phyloP scores from a whole-genome alignment of 352 stramenopile species.

The Poterioochromonas sp. region DNA sequence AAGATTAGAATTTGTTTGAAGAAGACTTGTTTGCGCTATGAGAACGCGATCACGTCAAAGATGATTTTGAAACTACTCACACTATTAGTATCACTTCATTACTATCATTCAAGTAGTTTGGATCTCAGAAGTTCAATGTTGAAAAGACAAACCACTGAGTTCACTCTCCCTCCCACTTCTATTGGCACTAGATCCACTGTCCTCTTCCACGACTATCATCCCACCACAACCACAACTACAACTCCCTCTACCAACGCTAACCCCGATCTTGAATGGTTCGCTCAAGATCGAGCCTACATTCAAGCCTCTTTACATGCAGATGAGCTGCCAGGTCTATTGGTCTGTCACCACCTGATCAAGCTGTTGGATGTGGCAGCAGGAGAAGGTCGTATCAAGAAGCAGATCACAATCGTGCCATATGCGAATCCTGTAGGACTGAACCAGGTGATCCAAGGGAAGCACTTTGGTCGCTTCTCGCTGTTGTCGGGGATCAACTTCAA shows the following conservation, averaged over 20 bases:
- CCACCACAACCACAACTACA: not conserved
- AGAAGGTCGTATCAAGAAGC: not conserved
- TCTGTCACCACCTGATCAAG: not conserved
- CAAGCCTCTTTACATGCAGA: constrained; percentile 25
- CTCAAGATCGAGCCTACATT: constrained; percentile 6
- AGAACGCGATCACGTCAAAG: no score
- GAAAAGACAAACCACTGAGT: not conserved
- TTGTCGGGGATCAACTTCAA: constrained; percentile 10
- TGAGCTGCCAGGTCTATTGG: constrained; percentile 17
- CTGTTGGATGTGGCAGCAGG: not conserved
- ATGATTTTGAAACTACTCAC: no score
- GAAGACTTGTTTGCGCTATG: no score
- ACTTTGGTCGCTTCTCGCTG: constrained; percentile 4
- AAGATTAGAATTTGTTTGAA: no score
- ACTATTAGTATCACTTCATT: no score
- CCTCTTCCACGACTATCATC: not conserved
- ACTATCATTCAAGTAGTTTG: no score
- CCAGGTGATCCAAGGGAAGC: not conserved
- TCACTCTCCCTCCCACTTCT: not conserved
- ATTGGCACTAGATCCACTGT: not conserved
- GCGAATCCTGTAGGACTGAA: constrained; percentile 19
- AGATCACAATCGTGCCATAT: constrained; percentile 2
- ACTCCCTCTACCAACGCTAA: not conserved
- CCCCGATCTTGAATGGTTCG: not conserved
- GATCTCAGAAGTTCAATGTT: no score